These are phyloP conservation scores for Xylariaceae sp. DNA, from an alignment of 2,329 filamentous ascomycete species.

Conservation along the genomic window DNA sequence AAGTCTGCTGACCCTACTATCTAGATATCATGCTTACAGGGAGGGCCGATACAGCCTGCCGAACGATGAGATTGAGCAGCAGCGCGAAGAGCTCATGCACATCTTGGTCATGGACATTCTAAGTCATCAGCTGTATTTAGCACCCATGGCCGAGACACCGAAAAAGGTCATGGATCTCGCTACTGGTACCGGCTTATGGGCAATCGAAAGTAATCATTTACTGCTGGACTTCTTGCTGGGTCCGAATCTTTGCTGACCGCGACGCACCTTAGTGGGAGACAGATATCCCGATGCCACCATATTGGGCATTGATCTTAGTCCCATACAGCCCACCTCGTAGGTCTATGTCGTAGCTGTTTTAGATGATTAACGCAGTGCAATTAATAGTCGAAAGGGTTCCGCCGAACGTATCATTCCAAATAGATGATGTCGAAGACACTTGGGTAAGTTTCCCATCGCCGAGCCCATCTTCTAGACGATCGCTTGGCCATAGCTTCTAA, in stretches of 20 bases:
- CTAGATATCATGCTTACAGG: constrained; percentile 45
- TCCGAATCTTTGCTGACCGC: constrained; percentile 17
- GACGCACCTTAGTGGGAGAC: constrained; percentile 27
- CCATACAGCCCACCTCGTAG: constrained; percentile 34
- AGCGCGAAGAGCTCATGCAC: constrained; percentile 50
- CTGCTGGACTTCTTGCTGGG: neutral
- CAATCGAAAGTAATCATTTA: constrained; percentile 26
- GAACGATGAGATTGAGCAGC: constrained; percentile 50
- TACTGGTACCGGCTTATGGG: constrained; percentile 31
- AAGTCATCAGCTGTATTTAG: constrained; percentile 30
- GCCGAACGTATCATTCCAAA: constrained; percentile 33
- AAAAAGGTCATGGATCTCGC: constrained; percentile 30
- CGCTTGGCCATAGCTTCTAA: constrained; percentile 5
- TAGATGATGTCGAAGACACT: constrained; percentile 34
- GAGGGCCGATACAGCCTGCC: constrained; percentile 45
- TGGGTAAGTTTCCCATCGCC: constrained; percentile 27
- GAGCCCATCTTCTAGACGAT: neutral
- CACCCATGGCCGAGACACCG: constrained; percentile 26
- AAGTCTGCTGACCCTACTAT: constrained; percentile 13
- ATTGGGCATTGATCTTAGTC: constrained; percentile 32
- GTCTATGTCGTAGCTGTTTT: constrained; percentile 8
- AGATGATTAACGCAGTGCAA: constrained; percentile 6
- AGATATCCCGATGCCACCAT: constrained; percentile 29
- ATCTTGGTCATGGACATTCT: constrained; percentile 45
- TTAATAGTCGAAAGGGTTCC: constrained; percentile 28